Conservation (phyloP, 2,329 filamentous ascomycete genomes). For the Zasmidium cellare region DNA sequence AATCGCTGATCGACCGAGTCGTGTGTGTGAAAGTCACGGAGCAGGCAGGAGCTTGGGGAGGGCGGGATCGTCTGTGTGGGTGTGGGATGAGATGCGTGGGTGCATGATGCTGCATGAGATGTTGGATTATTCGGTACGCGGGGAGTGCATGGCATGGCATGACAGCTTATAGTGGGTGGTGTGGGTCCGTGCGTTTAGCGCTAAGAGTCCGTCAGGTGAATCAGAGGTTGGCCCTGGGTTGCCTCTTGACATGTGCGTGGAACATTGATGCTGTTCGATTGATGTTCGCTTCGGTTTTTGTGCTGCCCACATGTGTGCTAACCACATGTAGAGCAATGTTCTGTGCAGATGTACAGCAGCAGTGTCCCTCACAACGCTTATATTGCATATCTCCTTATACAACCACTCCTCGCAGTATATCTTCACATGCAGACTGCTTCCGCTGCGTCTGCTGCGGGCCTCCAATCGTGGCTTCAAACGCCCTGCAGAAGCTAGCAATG, state of each 20-base stretch:
- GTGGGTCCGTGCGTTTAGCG: not conserved
- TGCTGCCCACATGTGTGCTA: no score
- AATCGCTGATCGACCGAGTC: not conserved
- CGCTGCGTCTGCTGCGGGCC: not conserved
- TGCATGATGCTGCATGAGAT: not conserved
- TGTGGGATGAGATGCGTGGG: no score
- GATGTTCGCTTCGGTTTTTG: no score
- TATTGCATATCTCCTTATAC: not conserved
- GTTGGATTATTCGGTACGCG: not conserved
- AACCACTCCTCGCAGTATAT: not conserved
- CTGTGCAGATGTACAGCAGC: not conserved
- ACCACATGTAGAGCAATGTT: no score
- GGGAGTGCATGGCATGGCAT: not conserved
- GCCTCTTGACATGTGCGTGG: no score
- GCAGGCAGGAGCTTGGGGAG: not conserved
- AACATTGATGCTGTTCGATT: no score
- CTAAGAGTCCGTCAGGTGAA: not conserved
- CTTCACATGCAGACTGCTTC: conserved; percentile 1
- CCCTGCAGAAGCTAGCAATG: conserved; percentile 10
- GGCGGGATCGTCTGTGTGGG: no score
- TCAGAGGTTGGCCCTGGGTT: not conserved
- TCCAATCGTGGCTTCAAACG: conserved; percentile 12
- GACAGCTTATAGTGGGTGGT: no score
- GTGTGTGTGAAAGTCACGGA: no score
- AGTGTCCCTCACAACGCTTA: not conserved